These are phyloP conservation scores for Tinospora cordifolia DNA, from an alignment of 164 flowering plant genomes.

Conservation along the genomic window DNA sequence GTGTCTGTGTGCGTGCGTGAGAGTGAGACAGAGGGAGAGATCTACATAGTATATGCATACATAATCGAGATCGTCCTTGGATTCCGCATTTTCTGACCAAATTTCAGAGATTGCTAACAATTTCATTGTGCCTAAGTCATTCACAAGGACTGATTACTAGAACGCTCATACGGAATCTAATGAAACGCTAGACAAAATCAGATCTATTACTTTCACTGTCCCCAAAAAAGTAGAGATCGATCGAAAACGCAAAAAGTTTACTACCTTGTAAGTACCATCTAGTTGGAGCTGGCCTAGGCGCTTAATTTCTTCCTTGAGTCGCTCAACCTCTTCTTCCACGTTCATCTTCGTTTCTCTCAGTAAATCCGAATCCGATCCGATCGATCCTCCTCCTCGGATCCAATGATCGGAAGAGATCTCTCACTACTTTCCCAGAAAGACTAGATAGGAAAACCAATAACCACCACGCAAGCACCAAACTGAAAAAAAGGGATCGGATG, in stretches of 20 bases:
- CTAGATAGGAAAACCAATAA: not conserved
- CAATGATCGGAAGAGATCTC: not conserved
- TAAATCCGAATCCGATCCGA: too few relatives aligned
- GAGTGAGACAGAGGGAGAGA: too few relatives aligned
- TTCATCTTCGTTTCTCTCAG: slow-evolving; percentile 38
- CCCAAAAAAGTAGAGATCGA: not conserved
- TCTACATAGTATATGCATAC: too few relatives aligned
- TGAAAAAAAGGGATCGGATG: too few relatives aligned
- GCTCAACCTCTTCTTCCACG: slow-evolving; percentile 82
- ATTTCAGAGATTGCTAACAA: too few relatives aligned
- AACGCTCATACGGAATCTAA: not conserved
- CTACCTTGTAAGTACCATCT: slow-evolving; percentile 92
- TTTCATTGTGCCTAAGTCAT: too few relatives aligned
- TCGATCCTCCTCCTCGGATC: too few relatives aligned
- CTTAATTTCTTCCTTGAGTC: slow-evolving; percentile 70
- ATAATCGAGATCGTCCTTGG: too few relatives aligned
- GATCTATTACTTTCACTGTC: not conserved
- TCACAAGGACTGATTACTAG: too few relatives aligned
- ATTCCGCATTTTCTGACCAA: too few relatives aligned
- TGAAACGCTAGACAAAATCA: not conserved
- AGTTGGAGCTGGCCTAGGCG: slow-evolving; percentile 66
- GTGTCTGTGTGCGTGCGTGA: too few relatives aligned
- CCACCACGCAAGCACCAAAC: not conserved
- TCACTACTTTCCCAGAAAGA: not conserved
- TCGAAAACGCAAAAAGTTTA: not conserved